Base-by-base conservation (phyloP, 78 protist species). In the Mastigamoeba balamuthi region DNA sequence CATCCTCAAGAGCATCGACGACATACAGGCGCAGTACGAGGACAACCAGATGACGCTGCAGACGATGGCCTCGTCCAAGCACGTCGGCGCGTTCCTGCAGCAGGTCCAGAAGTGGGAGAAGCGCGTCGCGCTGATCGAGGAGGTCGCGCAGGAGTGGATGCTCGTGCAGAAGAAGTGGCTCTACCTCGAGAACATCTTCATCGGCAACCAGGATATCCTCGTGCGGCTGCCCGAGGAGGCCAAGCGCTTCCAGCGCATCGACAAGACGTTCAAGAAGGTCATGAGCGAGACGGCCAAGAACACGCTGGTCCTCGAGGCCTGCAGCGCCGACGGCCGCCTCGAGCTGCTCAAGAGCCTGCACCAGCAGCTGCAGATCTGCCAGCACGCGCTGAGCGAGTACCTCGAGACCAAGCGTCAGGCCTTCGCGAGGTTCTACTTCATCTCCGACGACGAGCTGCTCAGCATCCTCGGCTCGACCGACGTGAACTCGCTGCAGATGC, bases 361-460 rank as follows among this genome's bases (percentile, higher is more conserved):
- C 3, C 37, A 28, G 5, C 53, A 69, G 29, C 81, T 92, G 25
- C 93, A 93, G 40, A 29, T 23, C 38, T 91, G 96, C 76, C 95
- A 95, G 71, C 84, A 88, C 79, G 41, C 72, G 28, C 88, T 93
- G 23, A 40, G 68, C 17, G 87, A 90, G 35, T 95, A 93, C 81
- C 84, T 95, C 36, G 93, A 95, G 41, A 53, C 88, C 3, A 95
- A 95, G 86, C 79, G 98, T 2, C 64, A 64, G 6, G 67, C 90
- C 1, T 95, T 92, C 84, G 91, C 98, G n/a, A 78, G 98, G 37
- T 95, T 95, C 86, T 95, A 69, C 78, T 95, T 95, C 90, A 85
- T 95, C 39, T 88, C 96, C 6, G 96, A 95, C 70, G 98, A 95
- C 65, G 96, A 95, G 74, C 86, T 95, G 39, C 80, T 95, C 6